Conservation (phyloP, 2,329 filamentous ascomycete genomes). For the Esteya vermicola region DNA sequence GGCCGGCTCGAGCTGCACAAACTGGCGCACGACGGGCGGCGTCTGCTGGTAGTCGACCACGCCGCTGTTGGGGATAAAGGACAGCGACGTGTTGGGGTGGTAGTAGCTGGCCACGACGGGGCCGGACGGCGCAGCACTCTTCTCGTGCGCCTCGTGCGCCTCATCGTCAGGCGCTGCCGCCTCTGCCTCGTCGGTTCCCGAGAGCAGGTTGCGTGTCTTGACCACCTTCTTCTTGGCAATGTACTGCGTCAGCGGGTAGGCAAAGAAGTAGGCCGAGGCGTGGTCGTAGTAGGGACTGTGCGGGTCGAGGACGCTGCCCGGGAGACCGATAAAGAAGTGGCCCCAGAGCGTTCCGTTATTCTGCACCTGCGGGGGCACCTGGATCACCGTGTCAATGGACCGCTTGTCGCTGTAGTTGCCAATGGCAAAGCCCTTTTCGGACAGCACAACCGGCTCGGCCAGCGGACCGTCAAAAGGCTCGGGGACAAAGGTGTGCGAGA, state of each 20-base stretch:
- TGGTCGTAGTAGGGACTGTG: conserved; percentile 56
- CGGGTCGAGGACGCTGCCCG: conserved; percentile 66
- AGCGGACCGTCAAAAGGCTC: conserved; percentile 52
- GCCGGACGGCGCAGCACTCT: conserved; percentile 41
- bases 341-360: conserved; percentile 89
- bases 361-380: conserved; percentile 67
- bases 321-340: conserved; percentile 77
- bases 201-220: conserved; percentile 82
- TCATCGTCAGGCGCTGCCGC: conserved; percentile 34
- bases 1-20: conserved; percentile 63
- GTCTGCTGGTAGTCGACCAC: conserved; percentile 50
- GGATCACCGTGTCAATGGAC: conserved; percentile 61
- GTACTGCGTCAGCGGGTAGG: conserved; percentile 76
- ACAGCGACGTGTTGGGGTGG: conserved; percentile 85
- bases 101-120: conserved; percentile 78
- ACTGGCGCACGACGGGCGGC: conserved; percentile 63
- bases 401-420: conserved; percentile 70
- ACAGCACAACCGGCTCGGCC: conserved; percentile 55
- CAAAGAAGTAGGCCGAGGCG: conserved; percentile 67
- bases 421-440: conserved; percentile 67
- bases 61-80: conserved; percentile 70
- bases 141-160: conserved; percentile 25
- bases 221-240: conserved; percentile 77
- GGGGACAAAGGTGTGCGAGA: conserved; percentile 61
- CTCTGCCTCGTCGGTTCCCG: conserved; percentile 29